Evolutionary conservation across 2,329 filamentous ascomycete genomes (phyloP).

Genomic region (Beauveria rudraprayagi): DNA sequence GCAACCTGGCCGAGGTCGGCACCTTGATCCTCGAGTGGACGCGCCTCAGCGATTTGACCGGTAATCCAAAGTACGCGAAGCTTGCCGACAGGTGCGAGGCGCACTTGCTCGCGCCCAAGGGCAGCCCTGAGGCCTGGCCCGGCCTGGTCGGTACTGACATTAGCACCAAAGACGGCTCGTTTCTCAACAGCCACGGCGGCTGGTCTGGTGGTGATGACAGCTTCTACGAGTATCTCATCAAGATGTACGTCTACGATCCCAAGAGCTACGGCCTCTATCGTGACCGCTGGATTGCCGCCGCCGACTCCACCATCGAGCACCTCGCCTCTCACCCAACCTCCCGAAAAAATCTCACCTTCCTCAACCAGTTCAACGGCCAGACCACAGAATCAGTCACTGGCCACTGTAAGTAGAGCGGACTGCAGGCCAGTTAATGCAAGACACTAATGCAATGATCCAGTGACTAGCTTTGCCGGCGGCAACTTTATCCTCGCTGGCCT

Average conservation of each 20-base stretch:
- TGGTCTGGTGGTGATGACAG: slow-evolving; percentile 71
- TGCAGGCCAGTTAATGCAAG: slow-evolving; percentile 49
- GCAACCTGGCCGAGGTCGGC: slow-evolving; percentile 65
- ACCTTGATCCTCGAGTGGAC: slow-evolving; percentile 78
- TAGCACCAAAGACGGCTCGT: slow-evolving; percentile 53
- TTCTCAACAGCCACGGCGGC: slow-evolving; percentile 56
- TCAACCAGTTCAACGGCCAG: slow-evolving; percentile 47
- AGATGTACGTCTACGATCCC: slow-evolving; percentile 79
- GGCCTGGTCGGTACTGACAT: slow-evolving; percentile 65
- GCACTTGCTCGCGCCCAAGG: slow-evolving; percentile 54
- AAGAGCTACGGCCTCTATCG: slow-evolving; percentile 54
- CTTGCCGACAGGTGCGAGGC: slow-evolving; percentile 58
- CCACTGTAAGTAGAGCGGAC: slow-evolving; percentile 35
- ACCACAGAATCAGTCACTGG: slow-evolving; percentile 37
- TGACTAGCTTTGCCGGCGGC: slow-evolving; percentile 78
- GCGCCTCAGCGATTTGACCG: slow-evolving; percentile 63
- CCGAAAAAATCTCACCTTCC: slow-evolving; percentile 64
- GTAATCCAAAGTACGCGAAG: slow-evolving; percentile 53
- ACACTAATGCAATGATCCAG: slow-evolving; percentile 45
- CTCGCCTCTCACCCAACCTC: slow-evolving; percentile 60
- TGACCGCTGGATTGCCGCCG: slow-evolving; percentile 67
- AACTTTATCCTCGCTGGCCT: slow-evolving; percentile 78
- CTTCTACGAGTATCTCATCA: slow-evolving; percentile 71
- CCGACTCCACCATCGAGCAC: slow-evolving; percentile 65
- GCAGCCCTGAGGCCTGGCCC: slow-evolving; percentile 57